Evolutionary conservation across 2,329 filamentous ascomycete genomes (phyloP).

Genomic region (Monosporascus ibericus): DNA sequence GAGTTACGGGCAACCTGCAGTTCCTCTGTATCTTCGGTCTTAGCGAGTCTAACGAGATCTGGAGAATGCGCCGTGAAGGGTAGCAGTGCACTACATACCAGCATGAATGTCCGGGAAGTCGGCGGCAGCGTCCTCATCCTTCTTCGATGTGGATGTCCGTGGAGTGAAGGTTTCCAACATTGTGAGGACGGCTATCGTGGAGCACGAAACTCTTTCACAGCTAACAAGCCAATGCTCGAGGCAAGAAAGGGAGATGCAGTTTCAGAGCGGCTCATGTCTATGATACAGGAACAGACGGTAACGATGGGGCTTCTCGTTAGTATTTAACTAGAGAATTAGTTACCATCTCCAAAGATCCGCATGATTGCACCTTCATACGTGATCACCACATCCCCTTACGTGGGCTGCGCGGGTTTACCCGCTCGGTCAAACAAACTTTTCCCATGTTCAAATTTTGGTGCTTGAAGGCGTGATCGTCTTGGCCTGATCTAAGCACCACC

Average conservation of each 20-base stretch:
- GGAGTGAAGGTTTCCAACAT: not conserved
- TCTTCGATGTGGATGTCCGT: not conserved
- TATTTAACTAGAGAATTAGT: not conserved
- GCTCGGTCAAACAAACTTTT: not conserved
- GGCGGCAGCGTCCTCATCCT: not conserved
- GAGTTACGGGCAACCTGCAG: not conserved
- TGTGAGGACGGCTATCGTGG: not conserved
- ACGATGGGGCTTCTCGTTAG: not conserved
- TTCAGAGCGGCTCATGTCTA: not conserved
- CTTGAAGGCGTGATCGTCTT: not conserved
- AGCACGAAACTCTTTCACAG: too few species aligned
- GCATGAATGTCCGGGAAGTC: not conserved
- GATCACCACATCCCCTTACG: not conserved
- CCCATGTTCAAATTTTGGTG: not conserved
- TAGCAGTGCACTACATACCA: not conserved
- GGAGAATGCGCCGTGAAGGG: not conserved
- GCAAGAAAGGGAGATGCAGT: not conserved
- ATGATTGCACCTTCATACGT: not conserved
- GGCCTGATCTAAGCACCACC: not conserved
- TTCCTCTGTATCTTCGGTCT: not conserved
- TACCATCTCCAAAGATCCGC: not conserved
- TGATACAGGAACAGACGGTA: not conserved
- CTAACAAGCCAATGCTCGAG: too few species aligned
- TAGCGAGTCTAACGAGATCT: not conserved
- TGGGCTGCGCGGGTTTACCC: not conserved